Evolutionary conservation across 2,329 filamentous ascomycete species (phyloP).

Genomic region (Cladorrhinum sp.): DNA sequence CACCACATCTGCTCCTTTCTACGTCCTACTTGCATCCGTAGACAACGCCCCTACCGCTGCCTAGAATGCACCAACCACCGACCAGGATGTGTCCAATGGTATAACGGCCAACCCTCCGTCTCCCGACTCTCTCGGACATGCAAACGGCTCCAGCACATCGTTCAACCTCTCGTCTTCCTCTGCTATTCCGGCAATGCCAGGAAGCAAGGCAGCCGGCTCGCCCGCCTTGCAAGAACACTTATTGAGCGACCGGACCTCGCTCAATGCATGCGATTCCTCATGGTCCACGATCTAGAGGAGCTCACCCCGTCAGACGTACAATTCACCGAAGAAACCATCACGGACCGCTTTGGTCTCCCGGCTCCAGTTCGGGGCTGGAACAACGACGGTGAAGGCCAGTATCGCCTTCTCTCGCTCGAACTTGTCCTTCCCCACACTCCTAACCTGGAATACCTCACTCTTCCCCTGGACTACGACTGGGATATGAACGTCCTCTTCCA

Average conservation of each 20-base stretch:
- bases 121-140: constrained; percentile 6
- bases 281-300: neutral
- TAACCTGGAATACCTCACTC: constrained; percentile 5
- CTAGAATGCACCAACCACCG: neutral
- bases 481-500: neutral
- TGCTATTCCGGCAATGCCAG: neutral
- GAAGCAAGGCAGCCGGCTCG: neutral
- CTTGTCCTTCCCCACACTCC: constrained; percentile 7
- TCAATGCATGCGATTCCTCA: constrained; percentile 1
- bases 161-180: constrained; percentile 11
- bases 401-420: constrained; percentile 3
- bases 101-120: neutral
- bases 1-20: constrained; percentile 6
- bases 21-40: neutral
- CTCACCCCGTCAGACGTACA: neutral
- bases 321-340: neutral
- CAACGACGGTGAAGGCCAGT: neutral
- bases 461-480: constrained; percentile 6
- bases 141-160: neutral
- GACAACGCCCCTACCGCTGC: neutral
- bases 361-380: neutral
- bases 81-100: neutral
- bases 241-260: constrained; percentile 9
- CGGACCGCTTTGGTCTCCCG: neutral
- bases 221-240: neutral